Evolutionary conservation across 2,329 filamentous ascomycete species (phyloP), one percentile per base, ranked within the genome.

Genomic region (Alternaria triticina): DNA sequence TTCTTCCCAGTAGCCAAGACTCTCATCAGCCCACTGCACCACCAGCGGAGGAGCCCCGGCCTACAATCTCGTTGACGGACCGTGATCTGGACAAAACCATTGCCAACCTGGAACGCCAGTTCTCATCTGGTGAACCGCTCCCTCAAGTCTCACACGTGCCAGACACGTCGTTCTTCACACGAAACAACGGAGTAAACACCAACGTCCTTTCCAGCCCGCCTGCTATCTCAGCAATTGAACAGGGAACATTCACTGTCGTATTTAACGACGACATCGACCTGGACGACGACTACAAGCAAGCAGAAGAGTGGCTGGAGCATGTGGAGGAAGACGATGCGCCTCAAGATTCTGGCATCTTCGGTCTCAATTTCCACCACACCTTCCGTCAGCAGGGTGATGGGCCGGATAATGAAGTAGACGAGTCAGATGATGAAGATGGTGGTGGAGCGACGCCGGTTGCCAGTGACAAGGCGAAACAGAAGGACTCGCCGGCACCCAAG

Each of bases 291-390:
- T 59, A 59, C 46, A 55, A 54, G 33, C 46, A 59, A 54, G 55
- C 56, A 3, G 45, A 66, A 3, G 17, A 57, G 8, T 59, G 61
- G 65, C 40, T 65, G 13, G 47, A 47, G 13, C 10, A 20, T 0
- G 20, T 62, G 43, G 36, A 46, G 7, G 54, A 59, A 1, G 52
- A 59, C 2, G 56, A 62, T 7, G 52, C n/a, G 8, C 54, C 56
- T 12, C 17, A 46, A 13, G 17, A 62, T 43, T 50, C 54, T 4
- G 61, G 61, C 28, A 17, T 66, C 25, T 61, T 61, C 17, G 56
- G 59, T n/a, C 54, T 62, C 43, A 13, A 54, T 1, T 58, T 64
- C 23, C 58, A 67, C 27, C 58, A 62, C 20, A 47, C 28, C 20
- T 25, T 58, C 33, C 44, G 61, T n/a, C 9, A 36, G 33, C 36